Evolutionary conservation across 768 basidiomycete genomes (phyloP).

Genomic region (Gloeostereum incarnatum): DNA sequence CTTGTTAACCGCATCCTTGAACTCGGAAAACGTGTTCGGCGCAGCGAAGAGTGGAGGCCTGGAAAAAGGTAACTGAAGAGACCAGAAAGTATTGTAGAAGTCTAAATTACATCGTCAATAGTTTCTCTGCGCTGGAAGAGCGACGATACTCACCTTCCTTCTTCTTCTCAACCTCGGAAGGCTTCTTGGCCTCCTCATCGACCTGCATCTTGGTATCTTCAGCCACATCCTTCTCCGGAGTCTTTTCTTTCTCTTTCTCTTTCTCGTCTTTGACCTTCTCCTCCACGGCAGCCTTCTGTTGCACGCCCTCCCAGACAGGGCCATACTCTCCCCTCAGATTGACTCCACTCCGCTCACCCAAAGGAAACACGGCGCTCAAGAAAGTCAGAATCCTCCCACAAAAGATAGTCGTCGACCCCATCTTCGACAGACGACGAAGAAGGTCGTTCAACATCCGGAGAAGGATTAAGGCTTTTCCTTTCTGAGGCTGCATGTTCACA

Average conservation of each 20-base stretch:
- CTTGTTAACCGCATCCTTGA: slow-evolving; percentile 62
- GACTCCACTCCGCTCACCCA: slow-evolving; percentile 86
- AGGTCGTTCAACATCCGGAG: slow-evolving; percentile 84
- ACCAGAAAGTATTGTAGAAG: slow-evolving; percentile 88
- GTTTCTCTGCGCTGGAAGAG: background rate
- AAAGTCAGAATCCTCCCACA: slow-evolving; percentile 87
- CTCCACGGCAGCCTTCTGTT: slow-evolving; percentile 22
- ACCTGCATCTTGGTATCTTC: slow-evolving; percentile 53
- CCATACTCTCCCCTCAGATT: slow-evolving; percentile 87
- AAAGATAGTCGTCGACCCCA: slow-evolving; percentile 76
- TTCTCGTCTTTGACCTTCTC: slow-evolving; percentile 19
- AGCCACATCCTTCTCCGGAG: slow-evolving; percentile 18
- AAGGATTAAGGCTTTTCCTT: slow-evolving; percentile 80
- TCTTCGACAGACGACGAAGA: slow-evolving; percentile 78
- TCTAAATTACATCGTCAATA: slow-evolving; percentile 27
- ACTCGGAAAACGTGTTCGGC: slow-evolving; percentile 46
- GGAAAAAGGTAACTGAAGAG: slow-evolving; percentile 77
- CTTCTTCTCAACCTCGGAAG: slow-evolving; percentile 28
- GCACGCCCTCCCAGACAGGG: slow-evolving; percentile 65
- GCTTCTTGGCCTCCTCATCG: slow-evolving; percentile 36
- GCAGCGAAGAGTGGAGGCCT: slow-evolving; percentile 63
- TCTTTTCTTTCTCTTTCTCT: slow-evolving; percentile 20
- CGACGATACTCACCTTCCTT: slow-evolving; percentile 45
- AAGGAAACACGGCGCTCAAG: slow-evolving; percentile 74
- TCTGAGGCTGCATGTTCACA: slow-evolving; percentile 72